Evolutionary conservation across 2,329 filamentous ascomycete genomes (phyloP), one percentile per base, ranked within the genome.

Genomic region (Monascus ruber): DNA sequence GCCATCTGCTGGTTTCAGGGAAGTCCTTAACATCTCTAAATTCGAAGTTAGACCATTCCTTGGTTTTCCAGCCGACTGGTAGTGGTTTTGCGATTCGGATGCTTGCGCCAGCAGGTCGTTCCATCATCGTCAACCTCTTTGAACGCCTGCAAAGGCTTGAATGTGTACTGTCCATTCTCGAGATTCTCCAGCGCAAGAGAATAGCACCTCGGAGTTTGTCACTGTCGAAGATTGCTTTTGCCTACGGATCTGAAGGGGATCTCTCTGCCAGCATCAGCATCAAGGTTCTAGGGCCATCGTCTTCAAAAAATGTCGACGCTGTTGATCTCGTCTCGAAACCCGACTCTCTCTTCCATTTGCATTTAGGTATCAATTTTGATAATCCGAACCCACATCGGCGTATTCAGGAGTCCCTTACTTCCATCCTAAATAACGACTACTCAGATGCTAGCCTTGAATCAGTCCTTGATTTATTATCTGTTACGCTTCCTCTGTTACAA

Each of bases 1-100:
- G 63, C 29, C 54, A 47, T 33, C 46, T 66, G 25, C 45, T 41
- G 35, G 47, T 40, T 8, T 45, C 52, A 8, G 45, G 59, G 36
- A 57, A 49, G 37, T 40, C 48, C 24, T 43, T 63, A 24, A 36
- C 45, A 24, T 31, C 49, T 8, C 50, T 59, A 26, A 44, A 51
- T 31, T 48, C 52, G 4, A 55, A 53, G 31, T 39, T 45, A 26
- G 56, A 65, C 42, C 41, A 42, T 34, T 56, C 52, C 17, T 38
- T 65, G 27, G 44, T 56, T 17, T 56, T 65, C 41, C 54, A 58
- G 40, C 51, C 50, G 35, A 54, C 50, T 6, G 57, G 59, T 17
- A 43, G 42, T 33, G 53, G 52, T 5, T 66, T 66, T 47, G 58
- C 60, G 9, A 56, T 66, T 37, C 60, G 61, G 35, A 50, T 66